These are phyloP conservation scores for Diaporthe aspalathi DNA, from an alignment of 2,329 filamentous ascomycete genomes.

Conservation along the genomic window DNA sequence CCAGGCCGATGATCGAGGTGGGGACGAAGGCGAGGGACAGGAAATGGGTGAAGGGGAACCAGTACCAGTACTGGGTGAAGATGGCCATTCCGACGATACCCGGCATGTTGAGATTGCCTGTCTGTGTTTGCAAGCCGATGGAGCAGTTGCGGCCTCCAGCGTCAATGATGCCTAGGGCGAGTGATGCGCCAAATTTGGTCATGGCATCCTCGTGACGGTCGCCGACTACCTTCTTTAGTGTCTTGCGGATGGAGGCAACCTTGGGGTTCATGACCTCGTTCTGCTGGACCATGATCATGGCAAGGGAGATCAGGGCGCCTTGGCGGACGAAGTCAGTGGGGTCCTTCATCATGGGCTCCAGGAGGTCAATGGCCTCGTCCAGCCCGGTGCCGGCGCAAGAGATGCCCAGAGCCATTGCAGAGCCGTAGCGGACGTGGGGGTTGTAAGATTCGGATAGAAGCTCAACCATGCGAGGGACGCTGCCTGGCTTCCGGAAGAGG, in stretches of 20 bases:
- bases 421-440: constrained; percentile 96
- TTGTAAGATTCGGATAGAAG: constrained; percentile 98
- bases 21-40: constrained; percentile 95
- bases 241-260: constrained; percentile 90
- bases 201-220: constrained; percentile 99
- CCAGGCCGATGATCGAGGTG: constrained; percentile 93
- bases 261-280: constrained; percentile 99
- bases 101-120: constrained; percentile 98
- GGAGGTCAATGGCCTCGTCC: constrained; percentile 93
- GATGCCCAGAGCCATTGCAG: constrained; percentile 97
- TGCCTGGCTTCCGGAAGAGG: constrained; percentile 96
- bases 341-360: constrained; percentile 99
- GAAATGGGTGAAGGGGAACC: constrained; percentile 99
- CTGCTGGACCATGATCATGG: constrained; percentile 99
- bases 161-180: constrained; percentile 97
- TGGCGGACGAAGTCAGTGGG: constrained; percentile 98
- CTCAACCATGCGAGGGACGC: constrained; percentile 98
- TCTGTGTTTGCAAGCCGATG: constrained; percentile 96
- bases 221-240: constrained; percentile 90
- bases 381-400: constrained; percentile 96
- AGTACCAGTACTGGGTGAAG: constrained; percentile 99
- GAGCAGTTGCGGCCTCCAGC: constrained; percentile 98
- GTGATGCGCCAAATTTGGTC: constrained; percentile 96
- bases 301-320: constrained; percentile 90
- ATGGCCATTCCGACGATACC: constrained; percentile 98